Conservation (phyloP, 108 stramenopile species). For the Seminavis robusta region DNA sequence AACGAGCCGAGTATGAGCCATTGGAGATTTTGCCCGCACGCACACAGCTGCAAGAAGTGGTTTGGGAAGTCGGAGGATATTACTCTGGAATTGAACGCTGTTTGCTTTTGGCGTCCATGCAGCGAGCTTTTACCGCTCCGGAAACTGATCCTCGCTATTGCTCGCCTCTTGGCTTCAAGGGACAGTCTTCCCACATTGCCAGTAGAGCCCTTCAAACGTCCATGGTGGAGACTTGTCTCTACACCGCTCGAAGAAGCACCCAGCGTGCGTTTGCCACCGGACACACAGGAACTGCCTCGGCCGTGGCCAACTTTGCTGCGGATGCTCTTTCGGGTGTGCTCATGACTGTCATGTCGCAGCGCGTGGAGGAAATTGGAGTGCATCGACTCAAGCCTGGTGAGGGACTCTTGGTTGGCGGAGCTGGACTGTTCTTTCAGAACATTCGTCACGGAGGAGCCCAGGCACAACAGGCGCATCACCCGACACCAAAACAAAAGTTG, state of each 20-base stretch:
- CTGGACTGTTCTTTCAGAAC: slow-evolving; percentile 53
- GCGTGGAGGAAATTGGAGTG: slow-evolving; percentile 67
- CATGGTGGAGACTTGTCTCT: slow-evolving; percentile 80
- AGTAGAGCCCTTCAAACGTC: slow-evolving; percentile 62
- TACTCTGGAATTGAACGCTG: slow-evolving; percentile 76
- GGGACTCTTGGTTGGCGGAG: slow-evolving; percentile 65
- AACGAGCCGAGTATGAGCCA: slow-evolving; percentile 8
- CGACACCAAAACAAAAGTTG: slow-evolving; percentile 20
- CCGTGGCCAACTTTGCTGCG: slow-evolving; percentile 67
- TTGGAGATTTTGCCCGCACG: slow-evolving; percentile 68
- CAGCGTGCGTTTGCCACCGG: slow-evolving; percentile 86
- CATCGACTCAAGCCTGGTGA: slow-evolving; percentile 75
- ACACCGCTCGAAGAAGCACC: slow-evolving; percentile 70
- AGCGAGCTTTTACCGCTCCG: slow-evolving; percentile 60
- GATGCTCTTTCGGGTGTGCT: slow-evolving; percentile 63
- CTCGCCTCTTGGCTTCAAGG: slow-evolving; percentile 8
- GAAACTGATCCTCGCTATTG: slow-evolving; percentile 22
- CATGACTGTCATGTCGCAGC: slow-evolving; percentile 59
- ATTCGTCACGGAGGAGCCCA: slow-evolving; percentile 17
- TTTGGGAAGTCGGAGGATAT: slow-evolving; percentile 79
- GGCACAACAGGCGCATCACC: slow-evolving; percentile 9
- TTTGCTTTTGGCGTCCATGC: slow-evolving; percentile 78
- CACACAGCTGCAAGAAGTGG: slow-evolving; percentile 63
- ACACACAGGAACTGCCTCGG: slow-evolving; percentile 76
- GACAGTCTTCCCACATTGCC: slow-evolving; percentile 5